Evolutionary conservation across 1,284 basidiomycete genomes (phyloP).

Genomic region (Ceratobasidium sp.): DNA sequence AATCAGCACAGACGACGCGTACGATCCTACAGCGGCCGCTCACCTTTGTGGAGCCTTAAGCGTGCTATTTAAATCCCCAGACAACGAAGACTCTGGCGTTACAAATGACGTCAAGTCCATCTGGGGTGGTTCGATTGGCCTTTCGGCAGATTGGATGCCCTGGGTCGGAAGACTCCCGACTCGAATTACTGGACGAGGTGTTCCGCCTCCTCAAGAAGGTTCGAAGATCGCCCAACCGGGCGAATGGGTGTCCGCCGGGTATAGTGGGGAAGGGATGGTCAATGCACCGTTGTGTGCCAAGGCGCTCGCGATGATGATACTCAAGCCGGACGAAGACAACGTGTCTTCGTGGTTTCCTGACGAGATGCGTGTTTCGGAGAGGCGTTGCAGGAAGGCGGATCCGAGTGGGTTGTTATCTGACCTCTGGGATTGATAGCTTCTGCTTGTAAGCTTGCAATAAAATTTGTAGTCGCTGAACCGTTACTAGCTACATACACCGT

Average conservation of each 20-base stretch:
- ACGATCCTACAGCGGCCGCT: slow-evolving; percentile 60
- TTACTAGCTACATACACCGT: neutral
- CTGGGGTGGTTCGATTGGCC: slow-evolving; percentile 73
- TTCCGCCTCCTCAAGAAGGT: slow-evolving; percentile 50
- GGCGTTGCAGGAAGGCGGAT: slow-evolving; percentile 42
- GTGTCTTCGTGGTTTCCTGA: slow-evolving; percentile 40
- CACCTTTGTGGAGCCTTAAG: slow-evolving; percentile 65
- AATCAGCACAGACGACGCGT: slow-evolving; percentile 62
- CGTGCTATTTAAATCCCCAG: slow-evolving; percentile 64
- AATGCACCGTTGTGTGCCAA: slow-evolving; percentile 41
- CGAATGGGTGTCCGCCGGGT: slow-evolving; percentile 37
- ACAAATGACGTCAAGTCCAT: slow-evolving; percentile 59
- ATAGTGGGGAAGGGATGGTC: slow-evolving; percentile 44
- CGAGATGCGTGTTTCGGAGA: slow-evolving; percentile 37
- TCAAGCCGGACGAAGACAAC: slow-evolving; percentile 32
- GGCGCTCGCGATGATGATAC: slow-evolving; percentile 43
- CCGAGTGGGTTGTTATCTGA: slow-evolving; percentile 20
- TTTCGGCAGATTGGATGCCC: slow-evolving; percentile 66
- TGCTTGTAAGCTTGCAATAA: neutral
- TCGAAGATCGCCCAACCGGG: slow-evolving; percentile 34
- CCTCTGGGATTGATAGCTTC: slow-evolving; percentile 25
- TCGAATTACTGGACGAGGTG: slow-evolving; percentile 57
- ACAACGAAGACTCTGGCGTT: slow-evolving; percentile 54
- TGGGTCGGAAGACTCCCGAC: slow-evolving; percentile 70
- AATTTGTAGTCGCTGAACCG: neutral